phyloP scores from a whole-genome alignment of 2,329 filamentous ascomycete genomes.

The Penicillium freii region DNA sequence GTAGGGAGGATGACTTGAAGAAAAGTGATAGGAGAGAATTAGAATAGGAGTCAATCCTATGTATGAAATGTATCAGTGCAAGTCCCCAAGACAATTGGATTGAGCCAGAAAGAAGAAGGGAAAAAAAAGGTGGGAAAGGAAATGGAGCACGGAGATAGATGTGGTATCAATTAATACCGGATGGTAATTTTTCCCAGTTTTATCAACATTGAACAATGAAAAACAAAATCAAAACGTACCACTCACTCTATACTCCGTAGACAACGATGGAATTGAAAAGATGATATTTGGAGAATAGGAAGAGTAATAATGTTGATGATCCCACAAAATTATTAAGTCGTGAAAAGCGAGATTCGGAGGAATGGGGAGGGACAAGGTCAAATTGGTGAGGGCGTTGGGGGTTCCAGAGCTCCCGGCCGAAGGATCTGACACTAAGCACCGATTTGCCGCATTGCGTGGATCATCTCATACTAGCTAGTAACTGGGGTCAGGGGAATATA shows the following conservation, averaged over 20 bases:
- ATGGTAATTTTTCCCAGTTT: constrained; percentile 15
- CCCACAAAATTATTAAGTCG: neutral
- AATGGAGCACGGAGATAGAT: constrained; percentile 14
- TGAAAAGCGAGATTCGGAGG: neutral
- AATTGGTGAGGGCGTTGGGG: constrained; percentile 14
- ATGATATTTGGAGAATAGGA: neutral
- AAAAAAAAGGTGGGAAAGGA: constrained; percentile 29
- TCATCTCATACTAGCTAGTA: neutral
- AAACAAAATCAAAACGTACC: neutral
- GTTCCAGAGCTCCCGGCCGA: constrained; percentile 9
- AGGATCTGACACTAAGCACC: constrained; percentile 3
- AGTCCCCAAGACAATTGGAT: constrained; percentile 9
- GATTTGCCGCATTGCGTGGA: constrained; percentile 3
- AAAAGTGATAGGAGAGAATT: constrained; percentile 13
- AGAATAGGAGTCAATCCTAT: constrained; percentile 19
- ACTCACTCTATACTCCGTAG: neutral
- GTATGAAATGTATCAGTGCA: constrained; percentile 14
- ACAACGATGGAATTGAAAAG: neutral
- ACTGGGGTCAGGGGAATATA: neutral
- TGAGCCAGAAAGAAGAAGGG: constrained; percentile 7
- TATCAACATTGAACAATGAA: neutral
- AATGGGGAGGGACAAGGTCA: constrained; percentile 1
- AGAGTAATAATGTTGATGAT: constrained; percentile 1
- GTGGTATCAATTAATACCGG: constrained; percentile 20
- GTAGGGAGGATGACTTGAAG: constrained; percentile 7